These are phyloP conservation scores for Pseudozyma pruni DNA, from an alignment of 1,284 basidiomycete species.

Conservation along the genomic window DNA sequence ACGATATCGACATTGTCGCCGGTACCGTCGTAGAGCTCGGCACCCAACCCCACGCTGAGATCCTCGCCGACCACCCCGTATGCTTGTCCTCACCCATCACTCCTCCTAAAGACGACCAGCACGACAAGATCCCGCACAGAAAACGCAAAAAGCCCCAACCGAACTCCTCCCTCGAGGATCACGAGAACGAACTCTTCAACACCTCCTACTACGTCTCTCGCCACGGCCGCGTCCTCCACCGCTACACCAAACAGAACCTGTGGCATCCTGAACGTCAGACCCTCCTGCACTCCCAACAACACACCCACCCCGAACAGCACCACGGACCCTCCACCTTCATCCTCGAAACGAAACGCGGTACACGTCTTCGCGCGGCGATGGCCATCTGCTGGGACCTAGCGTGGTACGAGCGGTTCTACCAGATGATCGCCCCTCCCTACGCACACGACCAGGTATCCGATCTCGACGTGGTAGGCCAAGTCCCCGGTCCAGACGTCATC, in stretches of 20 bases:
- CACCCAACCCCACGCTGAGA: conserved; percentile 19
- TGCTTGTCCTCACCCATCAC: not conserved
- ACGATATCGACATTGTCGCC: conserved; percentile 63
- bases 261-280: conserved; percentile 65
- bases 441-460: conserved; percentile 6
- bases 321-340: conserved; percentile 42
- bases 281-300: conserved; percentile 40
- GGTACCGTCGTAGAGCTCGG: conserved; percentile 64
- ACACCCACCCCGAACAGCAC: conserved; percentile 53
- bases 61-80: conserved; percentile 28
- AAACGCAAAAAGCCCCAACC: conserved; percentile 3
- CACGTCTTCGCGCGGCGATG: conserved; percentile 50
- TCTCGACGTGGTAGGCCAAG: conserved; percentile 35
- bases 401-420: conserved; percentile 59
- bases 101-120: not conserved
- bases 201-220: conserved; percentile 62
- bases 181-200: conserved; percentile 56
- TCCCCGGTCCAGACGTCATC: conserved; percentile 60
- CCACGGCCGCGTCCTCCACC: conserved; percentile 44
- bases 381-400: conserved; percentile 66
- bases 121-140: conserved; percentile 25
- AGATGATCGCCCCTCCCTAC: conserved; percentile 39
- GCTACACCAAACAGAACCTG: conserved; percentile 64
- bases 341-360: conserved; percentile 59
- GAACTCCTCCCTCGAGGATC: not conserved